A percentile compares a stretch with the other conserved stretches of the same genome.
These are phyloP conservation scores for Xylaria sp. DNA, from an alignment of 2,329 filamentous ascomycete species.

Conservation along the genomic window DNA sequence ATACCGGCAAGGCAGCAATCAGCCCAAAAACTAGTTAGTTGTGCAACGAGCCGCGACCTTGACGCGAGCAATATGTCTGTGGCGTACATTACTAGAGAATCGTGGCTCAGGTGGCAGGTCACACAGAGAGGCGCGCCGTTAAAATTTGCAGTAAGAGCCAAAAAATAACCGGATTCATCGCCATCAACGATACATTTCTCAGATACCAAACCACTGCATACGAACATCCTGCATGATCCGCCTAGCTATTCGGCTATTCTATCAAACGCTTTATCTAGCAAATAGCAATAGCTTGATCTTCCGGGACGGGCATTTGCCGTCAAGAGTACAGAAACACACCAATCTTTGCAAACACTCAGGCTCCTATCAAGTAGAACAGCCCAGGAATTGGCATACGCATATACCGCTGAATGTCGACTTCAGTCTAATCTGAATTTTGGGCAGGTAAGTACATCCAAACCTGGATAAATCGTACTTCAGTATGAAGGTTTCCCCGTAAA, in stretches of 20 bases:
- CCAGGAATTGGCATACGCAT: too few relatives aligned
- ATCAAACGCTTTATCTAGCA: background rate
- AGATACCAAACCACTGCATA: background rate
- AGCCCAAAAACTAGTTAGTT: background rate
- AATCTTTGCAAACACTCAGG: background rate
- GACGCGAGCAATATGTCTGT: background rate
- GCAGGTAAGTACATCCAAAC: too few relatives aligned
- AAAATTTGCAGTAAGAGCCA: background rate
- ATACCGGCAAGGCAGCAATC: constrained; percentile 17
- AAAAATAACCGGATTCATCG: background rate
- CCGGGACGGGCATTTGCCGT: background rate
- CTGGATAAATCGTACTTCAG: too few relatives aligned
- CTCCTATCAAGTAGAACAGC: background rate
- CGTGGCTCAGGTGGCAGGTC: constrained; percentile 19
- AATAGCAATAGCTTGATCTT: background rate
- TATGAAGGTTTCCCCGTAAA: too few relatives aligned
- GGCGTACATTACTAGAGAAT: constrained; percentile 6
- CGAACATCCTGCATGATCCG: background rate
- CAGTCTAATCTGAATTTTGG: too few relatives aligned
- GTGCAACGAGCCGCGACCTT: background rate
- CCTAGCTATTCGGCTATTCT: background rate
- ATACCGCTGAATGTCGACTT: too few relatives aligned
- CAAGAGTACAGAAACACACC: background rate
- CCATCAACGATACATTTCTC: background rate
- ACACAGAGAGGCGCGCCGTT: constrained; percentile 5